Evolutionary conservation across 306 rosid species (phyloP), one percentile per base, ranked within the genome.

Genomic region (Crotalaria pallida): DNA sequence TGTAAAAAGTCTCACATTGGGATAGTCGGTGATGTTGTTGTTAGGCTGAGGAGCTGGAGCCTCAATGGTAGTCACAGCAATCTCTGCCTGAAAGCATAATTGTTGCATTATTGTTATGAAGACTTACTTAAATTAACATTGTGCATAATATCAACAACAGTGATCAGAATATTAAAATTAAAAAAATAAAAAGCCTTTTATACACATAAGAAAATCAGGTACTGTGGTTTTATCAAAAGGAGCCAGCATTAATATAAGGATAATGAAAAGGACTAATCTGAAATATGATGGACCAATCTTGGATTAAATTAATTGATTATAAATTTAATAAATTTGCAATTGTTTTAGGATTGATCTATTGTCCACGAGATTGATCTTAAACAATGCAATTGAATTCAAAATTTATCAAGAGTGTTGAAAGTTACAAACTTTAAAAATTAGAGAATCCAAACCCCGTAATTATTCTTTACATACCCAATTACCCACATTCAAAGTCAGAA

Each of bases 41-140:
- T 72, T 77, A 60, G 89, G 92, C 72, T 82, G 88, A 1, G 89
- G 89, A 43, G 92, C 66, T 76, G 92, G 92, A 69, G 86, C 89
- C 44, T 87, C 92, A 43, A 50, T 56, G 4, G 41, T 57, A 5
- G 61, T 67, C n/a, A 36, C 71, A 64, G 45, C 4, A 64, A 78
- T 71, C 41, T 55, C 58, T 16, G 68, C 84, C 84, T 81, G 69
- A 36, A 60, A 72, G 8, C 69, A 61, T 61, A 55, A 26, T 58
- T 22, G 19, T 4, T 7, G 8, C 69, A 61, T 61, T 44, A 26
- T 58, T 22, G 19, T 4, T 7, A 44, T 15, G 50, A 2, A 58
- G 21, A 11, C 19, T 50, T 48, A 27, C 29, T 59, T 40, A 17
- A 49, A 49, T 16, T 36, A 47, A 7, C 22, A 19, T 44, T 41